Base-by-base conservation (phyloP, 1,284 basidiomycete species). In the Earliella scabrosa region DNA sequence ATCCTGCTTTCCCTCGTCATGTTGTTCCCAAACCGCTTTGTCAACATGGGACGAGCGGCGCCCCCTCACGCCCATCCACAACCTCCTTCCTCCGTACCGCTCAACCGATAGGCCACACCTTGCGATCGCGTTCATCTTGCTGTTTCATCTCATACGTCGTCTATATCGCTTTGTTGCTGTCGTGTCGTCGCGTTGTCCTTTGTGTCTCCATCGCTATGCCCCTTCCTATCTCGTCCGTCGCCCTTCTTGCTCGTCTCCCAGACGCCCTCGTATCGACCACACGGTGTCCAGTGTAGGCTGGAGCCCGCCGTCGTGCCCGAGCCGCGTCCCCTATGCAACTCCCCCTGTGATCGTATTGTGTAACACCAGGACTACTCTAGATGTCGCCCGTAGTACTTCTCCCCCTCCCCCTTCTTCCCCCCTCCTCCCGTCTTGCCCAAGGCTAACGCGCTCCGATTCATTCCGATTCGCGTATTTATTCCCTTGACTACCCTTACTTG, bases 381-480 rank as follows among this genome's bases (percentile, higher is more conserved):
- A 57, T 49, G 43, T 49, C 45, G 34, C 36, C 54, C 46, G 44
- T 54, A 56, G 50, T 54, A 34, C 44, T 38, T 46, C 21, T 38
- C 41, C 38, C 8, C 18, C 20, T 53, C 20, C 32, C 50, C 8
- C 39, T 23, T 44, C 45, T 36, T 31, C 27, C 52, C 44, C 29
- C 26, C 45, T 26, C 43, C 9, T 44, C 26, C 26, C 32, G 21
- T 24, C 27, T 31, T 31, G 5, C 10, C 20, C 14, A 11, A 39
- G 38, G 36, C 39, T 24, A 43, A 31, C 31, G 27, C 39, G 27
- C 24, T 24, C 38, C 36, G 31, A 39, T 56, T 52, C 46, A 45
- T 59, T 57, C 52, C 29, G 50, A 52, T 45, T 55, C 45, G 41
- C 44, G 46, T 62, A 62, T 62, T 59, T 59, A 59, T 62, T 49